A percentile compares a stretch with the other conserved stretches of the same genome.
These are phyloP conservation scores for Karstenula rhodostoma DNA, from an alignment of 2,329 filamentous ascomycete genomes.

Conservation along the genomic window DNA sequence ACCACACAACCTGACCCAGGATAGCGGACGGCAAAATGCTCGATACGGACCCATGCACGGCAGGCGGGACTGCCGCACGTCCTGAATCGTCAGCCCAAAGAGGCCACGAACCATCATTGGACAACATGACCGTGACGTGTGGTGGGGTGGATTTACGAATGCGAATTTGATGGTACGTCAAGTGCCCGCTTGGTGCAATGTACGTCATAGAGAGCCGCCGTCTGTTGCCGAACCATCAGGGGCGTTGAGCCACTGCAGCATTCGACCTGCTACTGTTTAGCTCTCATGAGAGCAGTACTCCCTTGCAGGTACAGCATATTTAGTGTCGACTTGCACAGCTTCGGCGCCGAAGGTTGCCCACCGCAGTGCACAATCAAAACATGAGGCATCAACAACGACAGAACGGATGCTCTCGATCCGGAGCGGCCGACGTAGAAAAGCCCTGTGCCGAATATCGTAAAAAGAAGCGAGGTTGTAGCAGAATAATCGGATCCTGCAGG, in stretches of 20 bases:
- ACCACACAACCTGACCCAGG: background rate
- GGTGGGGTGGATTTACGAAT: background rate
- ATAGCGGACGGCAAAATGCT: background rate
- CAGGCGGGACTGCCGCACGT: constrained; percentile 6
- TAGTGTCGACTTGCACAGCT: no score
- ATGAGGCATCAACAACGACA: no score
- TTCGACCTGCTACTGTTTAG: background rate
- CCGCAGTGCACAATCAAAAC: no score
- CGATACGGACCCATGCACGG: background rate
- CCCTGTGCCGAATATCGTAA: no score
- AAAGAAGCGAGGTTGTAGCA: no score
- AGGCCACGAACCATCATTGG: background rate
- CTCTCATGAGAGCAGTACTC: background rate
- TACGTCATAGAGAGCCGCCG: constrained; percentile 6
- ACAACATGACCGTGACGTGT: background rate
- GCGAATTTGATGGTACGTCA: background rate
- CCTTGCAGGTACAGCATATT: background rate
- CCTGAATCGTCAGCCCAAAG: constrained; percentile 6
- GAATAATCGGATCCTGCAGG: background rate
- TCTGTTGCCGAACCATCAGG: background rate
- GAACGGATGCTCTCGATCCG: no score
- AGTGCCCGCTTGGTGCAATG: background rate
- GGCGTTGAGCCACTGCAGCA: constrained; percentile 1
- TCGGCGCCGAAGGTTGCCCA: no score
- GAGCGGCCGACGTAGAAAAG: no score